Evolutionary conservation across 2,329 filamentous ascomycete species (phyloP).

Genomic region (Chaetothyriales sp.): DNA sequence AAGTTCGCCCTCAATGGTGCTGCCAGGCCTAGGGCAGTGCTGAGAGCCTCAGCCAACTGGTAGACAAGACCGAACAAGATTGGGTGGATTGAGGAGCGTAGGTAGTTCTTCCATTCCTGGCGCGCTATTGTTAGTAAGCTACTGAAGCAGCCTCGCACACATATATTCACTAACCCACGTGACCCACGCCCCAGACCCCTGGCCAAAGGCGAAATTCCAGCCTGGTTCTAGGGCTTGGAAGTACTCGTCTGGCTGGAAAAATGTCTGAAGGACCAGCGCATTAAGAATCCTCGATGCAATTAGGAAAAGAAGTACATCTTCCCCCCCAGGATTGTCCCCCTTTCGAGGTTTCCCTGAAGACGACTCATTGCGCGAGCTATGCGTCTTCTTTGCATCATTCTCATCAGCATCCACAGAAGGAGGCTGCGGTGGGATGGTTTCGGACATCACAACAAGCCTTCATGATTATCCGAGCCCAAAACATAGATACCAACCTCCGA

Average conservation of each 20-base stretch:
- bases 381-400: not conserved
- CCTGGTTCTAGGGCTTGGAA: slow-evolving; percentile 93
- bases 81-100: slow-evolving; percentile 88
- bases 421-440: not conserved
- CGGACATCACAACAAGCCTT: not conserved
- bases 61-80: slow-evolving; percentile 69
- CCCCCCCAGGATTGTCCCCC: not conserved
- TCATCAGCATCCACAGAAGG: not conserved
- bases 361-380: not conserved
- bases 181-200: slow-evolving; percentile 61
- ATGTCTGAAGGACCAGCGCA: slow-evolving; percentile 65
- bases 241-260: slow-evolving; percentile 97
- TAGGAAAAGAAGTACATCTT: slow-evolving; percentile 27
- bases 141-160: not conserved
- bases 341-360: not conserved
- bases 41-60: slow-evolving; percentile 44
- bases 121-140: slow-evolving; percentile 1
- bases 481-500: not conserved
- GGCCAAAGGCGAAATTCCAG: slow-evolving; percentile 79
- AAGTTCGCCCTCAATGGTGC: slow-evolving; percentile 48
- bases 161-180: slow-evolving; percentile 57
- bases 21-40: slow-evolving; percentile 41
- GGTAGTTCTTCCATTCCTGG: slow-evolving; percentile 81
- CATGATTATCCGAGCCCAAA: not conserved
- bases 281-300: slow-evolving; percentile 67